These are phyloP conservation scores for Stagonosporopsis cucurbitacearum DNA, from an alignment of 2,329 filamentous ascomycete genomes.

Conservation along the genomic window DNA sequence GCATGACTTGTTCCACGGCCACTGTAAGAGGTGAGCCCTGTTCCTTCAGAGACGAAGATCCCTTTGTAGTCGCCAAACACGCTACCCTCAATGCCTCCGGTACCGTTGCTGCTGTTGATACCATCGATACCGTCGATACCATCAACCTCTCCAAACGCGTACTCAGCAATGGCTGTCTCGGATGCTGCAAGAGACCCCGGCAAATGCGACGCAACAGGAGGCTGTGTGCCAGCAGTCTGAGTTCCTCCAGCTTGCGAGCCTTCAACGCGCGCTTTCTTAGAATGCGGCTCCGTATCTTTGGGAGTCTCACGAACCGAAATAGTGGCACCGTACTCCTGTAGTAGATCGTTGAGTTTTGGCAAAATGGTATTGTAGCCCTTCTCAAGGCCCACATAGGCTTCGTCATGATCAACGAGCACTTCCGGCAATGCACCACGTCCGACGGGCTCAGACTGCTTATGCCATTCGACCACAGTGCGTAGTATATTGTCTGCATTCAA, in stretches of 20 bases:
- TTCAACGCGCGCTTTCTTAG: slow-evolving; percentile 3
- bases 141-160: background rate
- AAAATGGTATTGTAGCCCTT: background rate
- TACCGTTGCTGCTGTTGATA: background rate
- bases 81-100: background rate
- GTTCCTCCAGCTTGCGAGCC: background rate
- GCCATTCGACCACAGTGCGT: slow-evolving; percentile 31
- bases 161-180: background rate
- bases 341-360: background rate
- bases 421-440: background rate
- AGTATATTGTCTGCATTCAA: slow-evolving; percentile 33
- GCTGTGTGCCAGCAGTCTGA: too few species aligned
- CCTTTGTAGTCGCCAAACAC: background rate
- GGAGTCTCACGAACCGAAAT: slow-evolving; percentile 3
- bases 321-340: slow-evolving; percentile 11
- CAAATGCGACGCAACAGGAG: background rate
- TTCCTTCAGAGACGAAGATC: background rate
- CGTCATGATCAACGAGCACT: background rate
- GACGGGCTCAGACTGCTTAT: background rate
- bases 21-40: background rate
- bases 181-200: background rate
- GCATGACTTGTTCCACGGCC: background rate
- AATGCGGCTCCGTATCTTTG: background rate
- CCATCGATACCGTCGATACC: too few species aligned
- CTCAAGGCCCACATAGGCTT: background rate